Evolutionary conservation across 495 filamentous ascomycete species (phyloP), one percentile per base, ranked within the genome.

Genomic region (Tuber microsphaerosporum): DNA sequence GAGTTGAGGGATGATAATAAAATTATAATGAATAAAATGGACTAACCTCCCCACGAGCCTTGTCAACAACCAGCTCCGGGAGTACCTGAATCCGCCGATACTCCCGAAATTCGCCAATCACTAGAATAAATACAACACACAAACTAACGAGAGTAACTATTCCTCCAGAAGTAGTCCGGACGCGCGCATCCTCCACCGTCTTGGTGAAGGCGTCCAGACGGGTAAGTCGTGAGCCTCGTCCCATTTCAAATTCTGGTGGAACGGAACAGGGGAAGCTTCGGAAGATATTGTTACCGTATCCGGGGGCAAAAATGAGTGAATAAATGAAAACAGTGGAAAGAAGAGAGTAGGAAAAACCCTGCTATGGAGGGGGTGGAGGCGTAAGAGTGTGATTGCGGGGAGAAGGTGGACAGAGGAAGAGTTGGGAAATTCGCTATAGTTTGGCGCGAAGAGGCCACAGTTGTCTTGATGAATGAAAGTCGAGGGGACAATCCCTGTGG

Each of bases 151-250:
- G 92, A 74, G 95, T 99, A 82, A 99, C 93, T 76, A 98, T 90
- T 80, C 95, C 95, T 71, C 95, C 95, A 19, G 93, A 95, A 19
- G 96, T 98, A n/a, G 95, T 99, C 81, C 96, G 92, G 84, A 98
- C 89, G 76, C 96, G 89, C 77, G 95, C 95, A 90, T 99, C 95
- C 83, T 98, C 96, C 69, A 99, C 95, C 48, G 95, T 99, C 85
- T 99, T 99, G 48, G 94, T 95, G 84, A 99, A 99, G 86, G 95
- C 95, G 84, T 99, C 95, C 69, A 99, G 91, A 86, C 92, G 91
- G 70, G 92, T 97, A 83, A 99, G 97, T 83, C 95, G 91, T 79
- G 93, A 96, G 20, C 74, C 75, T 78, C 81, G 76, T 82, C 73
- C 81, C 81, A 83, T 83, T 34, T 65, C 5, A 51, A 75, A 51